A percentile compares a stretch with the other conserved stretches of the same genome.
Evolutionary conservation across 2,329 filamentous ascomycete species (phyloP).

Genomic region (Orbilia ellipsospora): DNA sequence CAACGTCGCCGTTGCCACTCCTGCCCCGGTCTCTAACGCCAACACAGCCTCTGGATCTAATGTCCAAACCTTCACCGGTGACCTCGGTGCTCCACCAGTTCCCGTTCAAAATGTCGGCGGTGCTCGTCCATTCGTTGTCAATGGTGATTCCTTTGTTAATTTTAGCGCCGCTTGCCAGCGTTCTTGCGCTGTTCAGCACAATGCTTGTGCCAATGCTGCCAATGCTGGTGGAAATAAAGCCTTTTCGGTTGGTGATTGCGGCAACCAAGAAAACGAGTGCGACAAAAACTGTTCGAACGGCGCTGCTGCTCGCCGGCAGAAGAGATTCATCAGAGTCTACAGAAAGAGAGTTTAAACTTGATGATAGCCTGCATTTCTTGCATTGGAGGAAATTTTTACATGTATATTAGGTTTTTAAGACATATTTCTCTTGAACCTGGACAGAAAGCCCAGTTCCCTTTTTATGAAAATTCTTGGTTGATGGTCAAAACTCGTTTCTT

Average conservation of each 20-base stretch:
- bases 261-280: slow-evolving; percentile 67
- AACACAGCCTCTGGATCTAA: slow-evolving; percentile 58
- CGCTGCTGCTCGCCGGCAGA: slow-evolving; percentile 20
- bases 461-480: slow-evolving; percentile 44
- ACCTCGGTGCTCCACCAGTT: slow-evolving; percentile 68
- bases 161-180: slow-evolving; percentile 69
- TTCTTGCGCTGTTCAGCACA: slow-evolving; percentile 73
- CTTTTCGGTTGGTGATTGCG: slow-evolving; percentile 67
- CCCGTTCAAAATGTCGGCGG: slow-evolving; percentile 68
- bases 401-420: slow-evolving; percentile 42
- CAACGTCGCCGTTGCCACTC: slow-evolving; percentile 4
- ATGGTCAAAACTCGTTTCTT: slow-evolving; percentile 17
- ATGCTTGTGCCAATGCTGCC: slow-evolving; percentile 69
- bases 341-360: slow-evolving; percentile 28
- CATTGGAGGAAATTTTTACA: slow-evolving; percentile 22
- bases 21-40: slow-evolving; percentile 19
- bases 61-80: slow-evolving; percentile 64
- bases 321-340: slow-evolving; percentile 47
- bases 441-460: slow-evolving; percentile 37
- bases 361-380: slow-evolving; percentile 1
- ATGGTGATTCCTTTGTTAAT: slow-evolving; percentile 70
- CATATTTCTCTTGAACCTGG: slow-evolving; percentile 25
- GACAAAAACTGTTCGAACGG: slow-evolving; percentile 38
- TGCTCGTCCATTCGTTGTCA: slow-evolving; percentile 69
- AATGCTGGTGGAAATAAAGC: slow-evolving; percentile 64